phyloP scores from a whole-genome alignment of 2,329 filamentous ascomycete species.

The Aspergillus felis region DNA sequence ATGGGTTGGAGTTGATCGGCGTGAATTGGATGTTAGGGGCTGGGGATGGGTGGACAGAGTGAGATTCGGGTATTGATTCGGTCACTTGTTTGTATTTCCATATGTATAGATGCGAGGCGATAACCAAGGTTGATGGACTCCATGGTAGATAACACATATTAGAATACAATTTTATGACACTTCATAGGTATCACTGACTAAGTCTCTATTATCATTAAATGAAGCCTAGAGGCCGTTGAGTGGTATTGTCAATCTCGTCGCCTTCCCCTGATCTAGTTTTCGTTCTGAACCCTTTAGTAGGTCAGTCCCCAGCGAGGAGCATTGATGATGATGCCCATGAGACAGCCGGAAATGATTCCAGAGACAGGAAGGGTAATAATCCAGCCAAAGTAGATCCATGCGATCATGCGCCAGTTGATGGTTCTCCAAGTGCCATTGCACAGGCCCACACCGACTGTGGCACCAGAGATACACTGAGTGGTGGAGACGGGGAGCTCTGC shows the following conservation, averaged over 20 bases:
- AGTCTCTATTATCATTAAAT: neutral
- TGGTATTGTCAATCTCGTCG: neutral
- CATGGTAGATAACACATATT: neutral
- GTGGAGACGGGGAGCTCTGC: constrained; percentile 17
- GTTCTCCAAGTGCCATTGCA: constrained; percentile 18
- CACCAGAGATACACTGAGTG: constrained; percentile 17
- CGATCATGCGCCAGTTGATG: constrained; percentile 20
- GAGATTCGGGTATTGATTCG: neutral
- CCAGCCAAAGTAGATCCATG: constrained; percentile 19
- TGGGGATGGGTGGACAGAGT: constrained; percentile 14
- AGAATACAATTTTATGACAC: neutral
- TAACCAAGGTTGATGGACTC: neutral
- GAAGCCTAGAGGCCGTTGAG: neutral
- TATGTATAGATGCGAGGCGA: neutral
- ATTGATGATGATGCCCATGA: constrained; percentile 16
- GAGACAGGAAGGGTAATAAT: constrained; percentile 14
- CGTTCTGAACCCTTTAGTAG: neutral
- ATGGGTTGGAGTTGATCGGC: constrained; percentile 10
- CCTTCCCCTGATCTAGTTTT: no score
- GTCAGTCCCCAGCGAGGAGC: constrained; percentile 14
- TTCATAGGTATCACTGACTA: neutral
- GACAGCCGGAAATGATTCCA: constrained; percentile 14
- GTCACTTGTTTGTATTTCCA: neutral
- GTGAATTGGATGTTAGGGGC: constrained; percentile 17
- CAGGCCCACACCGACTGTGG: constrained; percentile 16